phyloP scores from a whole-genome alignment of 495 filamentous ascomycete genomes.

The Bacidia gigantensis region DNA sequence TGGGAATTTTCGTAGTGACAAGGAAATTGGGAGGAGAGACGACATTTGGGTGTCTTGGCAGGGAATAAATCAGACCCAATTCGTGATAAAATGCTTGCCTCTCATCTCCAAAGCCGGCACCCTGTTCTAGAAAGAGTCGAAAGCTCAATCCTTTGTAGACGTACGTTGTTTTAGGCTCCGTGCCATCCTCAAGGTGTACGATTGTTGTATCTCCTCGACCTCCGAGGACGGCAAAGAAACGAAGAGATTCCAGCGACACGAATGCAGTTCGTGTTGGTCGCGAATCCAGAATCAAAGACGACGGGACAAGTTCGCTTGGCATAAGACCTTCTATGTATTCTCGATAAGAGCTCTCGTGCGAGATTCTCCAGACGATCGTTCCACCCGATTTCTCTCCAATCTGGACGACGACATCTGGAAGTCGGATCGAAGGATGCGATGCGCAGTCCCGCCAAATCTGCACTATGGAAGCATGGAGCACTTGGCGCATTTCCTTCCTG shows the following conservation, averaged over 20 bases:
- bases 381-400: no score
- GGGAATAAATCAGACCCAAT: neutral
- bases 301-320: neutral
- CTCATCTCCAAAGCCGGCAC: neutral
- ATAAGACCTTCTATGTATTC: neutral
- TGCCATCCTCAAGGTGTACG: neutral
- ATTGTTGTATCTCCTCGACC: neutral
- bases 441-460: no score
- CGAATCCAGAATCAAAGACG: neutral
- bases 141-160: neutral
- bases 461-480: no score
- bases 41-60: neutral
- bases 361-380: no score
- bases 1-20: no score
- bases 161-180: neutral
- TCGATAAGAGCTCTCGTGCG: slow-evolving; percentile 1
- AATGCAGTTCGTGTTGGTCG: neutral
- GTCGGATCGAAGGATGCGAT: no score
- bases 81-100: slow-evolving; percentile 1
- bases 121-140: neutral
- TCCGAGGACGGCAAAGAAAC: neutral
- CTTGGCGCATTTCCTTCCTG: neutral
- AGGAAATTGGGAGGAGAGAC: no score
- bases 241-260: neutral
- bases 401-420: no score